Percentiles rank a stretch among this genome's conserved stretches.
phyloP scores from a whole-genome alignment of 371 early-diverging fungal genomes.

The Syncephalis plumigaleata region DNA sequence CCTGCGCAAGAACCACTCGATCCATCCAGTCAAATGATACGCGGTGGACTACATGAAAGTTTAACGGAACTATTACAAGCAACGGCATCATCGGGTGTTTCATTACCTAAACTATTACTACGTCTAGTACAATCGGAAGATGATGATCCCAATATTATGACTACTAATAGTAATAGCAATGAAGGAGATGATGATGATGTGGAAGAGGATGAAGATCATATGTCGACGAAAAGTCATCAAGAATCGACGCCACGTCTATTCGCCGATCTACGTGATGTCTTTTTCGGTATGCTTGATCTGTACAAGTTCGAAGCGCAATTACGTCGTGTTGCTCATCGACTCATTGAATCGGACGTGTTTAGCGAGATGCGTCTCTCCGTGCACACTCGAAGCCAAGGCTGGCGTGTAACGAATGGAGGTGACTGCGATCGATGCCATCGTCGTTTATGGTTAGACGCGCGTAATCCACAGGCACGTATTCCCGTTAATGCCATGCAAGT shows the following conservation, averaged over 20 bases:
- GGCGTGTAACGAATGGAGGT: conserved; percentile 14
- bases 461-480: too few species aligned
- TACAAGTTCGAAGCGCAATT: conserved; percentile 58
- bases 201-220: too few species aligned
- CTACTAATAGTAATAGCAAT: too few species aligned
- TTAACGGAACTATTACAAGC: too few species aligned
- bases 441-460: too few species aligned
- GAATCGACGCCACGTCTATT: neutral
- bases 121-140: conserved; percentile 11
- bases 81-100: neutral
- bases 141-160: too few species aligned
- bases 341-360: conserved; percentile 46
- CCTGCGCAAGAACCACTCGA: too few species aligned
- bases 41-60: too few species aligned
- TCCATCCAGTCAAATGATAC: too few species aligned
- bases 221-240: neutral
- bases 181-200: too few species aligned
- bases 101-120: conserved; percentile 15
- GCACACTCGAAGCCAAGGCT: conserved; percentile 30
- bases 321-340: conserved; percentile 45
- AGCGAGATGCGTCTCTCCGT: conserved; percentile 34
- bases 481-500: too few species aligned
- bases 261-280: conserved; percentile 54
- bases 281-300: conserved; percentile 55
- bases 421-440: too few species aligned